Evolutionary conservation across 345 rosid genomes (phyloP).

Genomic region (Populus tremula): DNA sequence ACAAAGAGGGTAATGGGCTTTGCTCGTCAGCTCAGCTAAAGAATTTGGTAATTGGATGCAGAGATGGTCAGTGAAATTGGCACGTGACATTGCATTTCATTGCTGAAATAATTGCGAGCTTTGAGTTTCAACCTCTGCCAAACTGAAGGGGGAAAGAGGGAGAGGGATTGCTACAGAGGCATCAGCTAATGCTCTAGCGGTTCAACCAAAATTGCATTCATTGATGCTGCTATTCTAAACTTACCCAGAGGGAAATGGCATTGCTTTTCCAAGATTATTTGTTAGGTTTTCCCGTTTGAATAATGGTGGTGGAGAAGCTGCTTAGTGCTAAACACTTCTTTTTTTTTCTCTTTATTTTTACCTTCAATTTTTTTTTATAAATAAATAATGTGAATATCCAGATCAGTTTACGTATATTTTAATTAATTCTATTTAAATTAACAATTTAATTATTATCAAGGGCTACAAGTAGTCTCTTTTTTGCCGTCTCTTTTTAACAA

Average conservation of each 20-base stretch:
- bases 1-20: background rate
- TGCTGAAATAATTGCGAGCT: background rate
- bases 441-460: background rate
- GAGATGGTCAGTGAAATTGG: background rate
- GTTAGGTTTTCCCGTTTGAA: background rate
- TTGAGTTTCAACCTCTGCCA: background rate
- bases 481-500: background rate
- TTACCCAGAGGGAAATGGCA: background rate
- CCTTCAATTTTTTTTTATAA: background rate
- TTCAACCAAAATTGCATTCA: background rate
- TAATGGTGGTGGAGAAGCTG: background rate
- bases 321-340: background rate
- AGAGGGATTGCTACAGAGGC: background rate
- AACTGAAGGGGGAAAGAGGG: background rate
- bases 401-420: too few relatives aligned
- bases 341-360: background rate
- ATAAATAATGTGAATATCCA: rapidly evolving
- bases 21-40: background rate
- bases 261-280: background rate
- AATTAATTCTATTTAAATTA: too few relatives aligned
- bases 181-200: background rate
- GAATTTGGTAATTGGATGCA: background rate
- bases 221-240: background rate
- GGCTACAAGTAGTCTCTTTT: background rate
- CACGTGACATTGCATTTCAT: background rate